phyloP scores from a whole-genome alignment of 2,329 filamentous ascomycete species.

The Pyrenochaeta sp. region DNA sequence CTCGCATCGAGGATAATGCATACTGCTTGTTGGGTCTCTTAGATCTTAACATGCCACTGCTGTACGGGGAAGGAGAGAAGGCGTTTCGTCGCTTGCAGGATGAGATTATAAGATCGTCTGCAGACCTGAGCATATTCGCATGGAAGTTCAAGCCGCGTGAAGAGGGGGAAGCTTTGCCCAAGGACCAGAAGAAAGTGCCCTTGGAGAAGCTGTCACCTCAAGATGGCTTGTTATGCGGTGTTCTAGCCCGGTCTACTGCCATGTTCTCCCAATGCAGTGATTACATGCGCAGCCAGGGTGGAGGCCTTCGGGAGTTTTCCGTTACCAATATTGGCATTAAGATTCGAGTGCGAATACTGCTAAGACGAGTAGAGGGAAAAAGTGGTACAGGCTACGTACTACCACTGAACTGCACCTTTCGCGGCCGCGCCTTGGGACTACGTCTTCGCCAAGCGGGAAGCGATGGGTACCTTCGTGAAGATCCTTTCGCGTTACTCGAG shows the following conservation, averaged over 20 bases:
- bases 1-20: slow-evolving; percentile 33
- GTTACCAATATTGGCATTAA: slow-evolving; percentile 6
- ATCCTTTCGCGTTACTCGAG: slow-evolving; percentile 1
- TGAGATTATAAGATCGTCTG: slow-evolving; percentile 19
- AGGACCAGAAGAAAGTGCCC: too few species aligned
- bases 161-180: neutral
- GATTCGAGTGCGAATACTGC: neutral
- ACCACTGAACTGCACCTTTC: neutral
- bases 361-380: neutral
- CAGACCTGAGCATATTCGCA: slow-evolving; percentile 17
- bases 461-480: slow-evolving; percentile 4
- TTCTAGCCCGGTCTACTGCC: too few species aligned
- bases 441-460: slow-evolving; percentile 3
- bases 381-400: neutral
- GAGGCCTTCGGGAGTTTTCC: slow-evolving; percentile 1
- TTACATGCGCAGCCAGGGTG: neutral
- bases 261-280: neutral
- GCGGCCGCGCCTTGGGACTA: neutral
- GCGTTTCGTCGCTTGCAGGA: slow-evolving; percentile 27
- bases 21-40: slow-evolving; percentile 42
- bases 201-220: too few species aligned
- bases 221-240: too few species aligned
- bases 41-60: slow-evolving; percentile 33
- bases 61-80: slow-evolving; percentile 38
- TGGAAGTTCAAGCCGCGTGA: slow-evolving; percentile 2